These are phyloP conservation scores for Sclerotinia sclerotiorum DNA, from an alignment of 2,329 filamentous ascomycete species.

Conservation along the genomic window DNA sequence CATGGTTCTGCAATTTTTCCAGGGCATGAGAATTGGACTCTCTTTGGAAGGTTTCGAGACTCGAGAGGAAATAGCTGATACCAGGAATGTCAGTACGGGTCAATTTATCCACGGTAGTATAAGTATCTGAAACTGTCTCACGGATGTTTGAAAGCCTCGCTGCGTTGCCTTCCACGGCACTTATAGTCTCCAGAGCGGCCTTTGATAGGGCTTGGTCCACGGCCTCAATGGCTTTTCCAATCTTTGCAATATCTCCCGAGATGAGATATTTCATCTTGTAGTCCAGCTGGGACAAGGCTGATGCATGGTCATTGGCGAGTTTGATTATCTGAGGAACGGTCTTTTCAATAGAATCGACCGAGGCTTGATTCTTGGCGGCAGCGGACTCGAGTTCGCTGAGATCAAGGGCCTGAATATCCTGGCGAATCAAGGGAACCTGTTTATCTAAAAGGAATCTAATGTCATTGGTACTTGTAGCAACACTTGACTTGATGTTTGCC, in stretches of 20 bases:
- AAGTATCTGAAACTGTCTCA: slow-evolving; percentile 25
- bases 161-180: slow-evolving; percentile 24
- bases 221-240: slow-evolving; percentile 24
- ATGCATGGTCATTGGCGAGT: slow-evolving; percentile 23
- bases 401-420: slow-evolving; percentile 27
- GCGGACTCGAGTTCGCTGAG: slow-evolving; percentile 18
- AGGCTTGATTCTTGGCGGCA: slow-evolving; percentile 17
- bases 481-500: slow-evolving; percentile 24
- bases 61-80: slow-evolving; percentile 25
- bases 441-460: slow-evolving; percentile 26
- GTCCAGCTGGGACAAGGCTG: slow-evolving; percentile 19
- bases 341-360: slow-evolving; percentile 24
- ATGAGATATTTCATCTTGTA: slow-evolving; percentile 24
- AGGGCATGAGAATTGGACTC: slow-evolving; percentile 22
- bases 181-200: slow-evolving; percentile 21
- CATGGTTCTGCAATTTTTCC: slow-evolving; percentile 22
- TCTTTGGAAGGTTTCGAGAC: slow-evolving; percentile 22
- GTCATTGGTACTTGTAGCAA: slow-evolving; percentile 24
- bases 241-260: slow-evolving; percentile 23
- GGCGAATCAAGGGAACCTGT: slow-evolving; percentile 24
- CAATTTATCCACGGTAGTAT: slow-evolving; percentile 24
- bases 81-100: slow-evolving; percentile 25
- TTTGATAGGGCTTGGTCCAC: slow-evolving; percentile 24
- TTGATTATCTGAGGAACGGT: slow-evolving; percentile 20
- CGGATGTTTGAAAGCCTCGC: slow-evolving; percentile 24